Evolutionary conservation across 257 asterid genomes (phyloP).

Genomic region (Nicotiana obtusifolia): DNA sequence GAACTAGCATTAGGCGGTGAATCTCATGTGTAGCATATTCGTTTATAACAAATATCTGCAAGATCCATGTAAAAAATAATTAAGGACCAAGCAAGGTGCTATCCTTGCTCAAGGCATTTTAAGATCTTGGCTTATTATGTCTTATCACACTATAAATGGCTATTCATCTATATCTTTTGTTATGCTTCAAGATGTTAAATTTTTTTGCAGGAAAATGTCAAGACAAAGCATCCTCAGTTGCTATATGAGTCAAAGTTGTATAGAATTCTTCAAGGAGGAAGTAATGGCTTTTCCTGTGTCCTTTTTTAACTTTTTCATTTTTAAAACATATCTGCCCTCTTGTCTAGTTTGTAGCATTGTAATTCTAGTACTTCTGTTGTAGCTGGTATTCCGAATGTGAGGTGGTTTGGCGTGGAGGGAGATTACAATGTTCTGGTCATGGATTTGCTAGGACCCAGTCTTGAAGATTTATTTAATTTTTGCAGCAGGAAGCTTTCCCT

Average conservation of each 20-base stretch:
- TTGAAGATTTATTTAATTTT: slow-evolving; percentile 92
- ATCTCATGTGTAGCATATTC: not conserved
- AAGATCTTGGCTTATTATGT: slow-evolving; percentile 5
- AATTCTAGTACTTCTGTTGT: slow-evolving; percentile 30
- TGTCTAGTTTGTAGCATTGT: not conserved
- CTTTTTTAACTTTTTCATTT: not conserved
- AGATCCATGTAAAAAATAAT: not conserved
- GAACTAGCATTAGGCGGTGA: not conserved
- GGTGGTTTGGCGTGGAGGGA: slow-evolving; percentile 96
- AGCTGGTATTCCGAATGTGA: slow-evolving; percentile 94
- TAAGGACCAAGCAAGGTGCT: not conserved
- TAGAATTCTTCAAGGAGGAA: slow-evolving; percentile 96
- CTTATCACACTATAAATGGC: not conserved
- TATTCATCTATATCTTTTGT: not conserved
- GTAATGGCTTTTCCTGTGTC: slow-evolving; percentile 38
- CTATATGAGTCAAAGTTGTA: slow-evolving; percentile 87
- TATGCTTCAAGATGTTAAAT: not conserved
- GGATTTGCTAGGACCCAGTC: slow-evolving; percentile 99
- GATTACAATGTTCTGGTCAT: slow-evolving; percentile 94
- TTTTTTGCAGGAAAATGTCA: slow-evolving; percentile 68
- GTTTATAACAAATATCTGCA: not conserved
- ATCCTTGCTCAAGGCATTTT: not conserved
- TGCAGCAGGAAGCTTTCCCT: slow-evolving; percentile 92
- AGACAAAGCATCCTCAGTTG: slow-evolving; percentile 97
- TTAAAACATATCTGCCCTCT: not conserved